Evolutionary conservation across 306 rosid genomes (phyloP).

Genomic region (Erythrophleum fordii): DNA sequence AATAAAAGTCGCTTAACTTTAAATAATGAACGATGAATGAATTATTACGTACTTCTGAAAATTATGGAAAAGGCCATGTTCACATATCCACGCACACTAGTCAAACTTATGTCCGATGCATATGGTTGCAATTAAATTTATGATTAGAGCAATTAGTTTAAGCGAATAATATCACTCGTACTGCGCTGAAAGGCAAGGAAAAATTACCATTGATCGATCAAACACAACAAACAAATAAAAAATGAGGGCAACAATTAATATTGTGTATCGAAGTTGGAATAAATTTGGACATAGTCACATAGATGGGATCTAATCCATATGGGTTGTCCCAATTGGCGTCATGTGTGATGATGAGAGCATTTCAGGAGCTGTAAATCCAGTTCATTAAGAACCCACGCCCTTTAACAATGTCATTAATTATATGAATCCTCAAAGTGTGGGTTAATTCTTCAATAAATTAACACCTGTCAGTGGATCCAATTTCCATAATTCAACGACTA

Average conservation of each 20-base stretch:
- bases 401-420: neutral
- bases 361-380: conserved; percentile 34
- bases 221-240: neutral
- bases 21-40: neutral
- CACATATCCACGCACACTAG: neutral
- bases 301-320: conserved; percentile 67
- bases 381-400: neutral
- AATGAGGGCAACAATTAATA: conserved; percentile 30
- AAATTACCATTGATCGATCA: conserved; percentile 10
- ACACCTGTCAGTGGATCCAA: conserved; percentile 40
- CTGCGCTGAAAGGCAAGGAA: conserved; percentile 1
- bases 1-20: neutral
- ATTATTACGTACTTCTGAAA: too few relatives aligned
- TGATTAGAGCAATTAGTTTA: neutral
- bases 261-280: conserved; percentile 38
- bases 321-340: conserved; percentile 58
- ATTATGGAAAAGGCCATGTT: neutral
- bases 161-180: neutral
- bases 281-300: conserved; percentile 21
- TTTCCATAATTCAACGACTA: neutral
- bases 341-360: conserved; percentile 52
- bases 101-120: neutral
- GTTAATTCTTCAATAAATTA: neutral
- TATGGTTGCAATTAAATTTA: neutral
- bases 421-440: neutral